Percentiles rank a stretch among this genome's conserved stretches.
These are phyloP conservation scores for Drechslerella coelobrocha DNA, from an alignment of 2,329 filamentous ascomycete genomes.

Conservation along the genomic window DNA sequence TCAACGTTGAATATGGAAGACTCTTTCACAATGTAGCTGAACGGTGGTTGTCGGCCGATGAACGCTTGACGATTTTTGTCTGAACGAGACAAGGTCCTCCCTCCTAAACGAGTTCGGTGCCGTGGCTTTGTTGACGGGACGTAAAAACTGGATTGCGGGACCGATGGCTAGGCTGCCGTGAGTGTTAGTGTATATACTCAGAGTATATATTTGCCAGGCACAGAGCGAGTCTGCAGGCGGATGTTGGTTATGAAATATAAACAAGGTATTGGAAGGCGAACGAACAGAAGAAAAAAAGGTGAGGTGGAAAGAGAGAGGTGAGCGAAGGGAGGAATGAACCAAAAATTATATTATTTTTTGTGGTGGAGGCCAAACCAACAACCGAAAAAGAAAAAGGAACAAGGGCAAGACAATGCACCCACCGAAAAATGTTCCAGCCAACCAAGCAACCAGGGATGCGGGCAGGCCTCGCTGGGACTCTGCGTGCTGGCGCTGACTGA, in stretches of 20 bases:
- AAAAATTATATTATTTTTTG: constrained; percentile 23
- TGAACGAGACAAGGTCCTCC: too few relatives aligned
- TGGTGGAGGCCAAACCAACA: not conserved
- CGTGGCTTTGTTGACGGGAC: too few relatives aligned
- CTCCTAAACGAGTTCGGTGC: too few relatives aligned
- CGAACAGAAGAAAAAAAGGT: constrained; percentile 11
- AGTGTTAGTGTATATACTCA: too few relatives aligned
- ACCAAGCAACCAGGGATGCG: not conserved
- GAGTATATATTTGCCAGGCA: not conserved
- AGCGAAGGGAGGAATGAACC: constrained; percentile 25
- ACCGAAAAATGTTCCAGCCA: not conserved
- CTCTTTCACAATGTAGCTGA: too few relatives aligned
- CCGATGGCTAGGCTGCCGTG: not conserved
- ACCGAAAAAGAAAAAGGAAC: not conserved
- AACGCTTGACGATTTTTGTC: not conserved
- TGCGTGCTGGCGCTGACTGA: not conserved
- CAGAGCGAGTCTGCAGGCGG: constrained; percentile 2
- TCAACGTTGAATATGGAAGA: too few relatives aligned
- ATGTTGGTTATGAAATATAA: not conserved
- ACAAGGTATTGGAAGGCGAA: not conserved
- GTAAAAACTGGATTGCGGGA: not conserved
- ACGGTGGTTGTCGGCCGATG: not conserved
- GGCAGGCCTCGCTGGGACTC: not conserved
- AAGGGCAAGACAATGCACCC: not conserved
- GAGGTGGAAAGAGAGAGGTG: constrained; percentile 19